Base-by-base conservation (phyloP, 768 basidiomycete species). In the Filobasidium floriforme region DNA sequence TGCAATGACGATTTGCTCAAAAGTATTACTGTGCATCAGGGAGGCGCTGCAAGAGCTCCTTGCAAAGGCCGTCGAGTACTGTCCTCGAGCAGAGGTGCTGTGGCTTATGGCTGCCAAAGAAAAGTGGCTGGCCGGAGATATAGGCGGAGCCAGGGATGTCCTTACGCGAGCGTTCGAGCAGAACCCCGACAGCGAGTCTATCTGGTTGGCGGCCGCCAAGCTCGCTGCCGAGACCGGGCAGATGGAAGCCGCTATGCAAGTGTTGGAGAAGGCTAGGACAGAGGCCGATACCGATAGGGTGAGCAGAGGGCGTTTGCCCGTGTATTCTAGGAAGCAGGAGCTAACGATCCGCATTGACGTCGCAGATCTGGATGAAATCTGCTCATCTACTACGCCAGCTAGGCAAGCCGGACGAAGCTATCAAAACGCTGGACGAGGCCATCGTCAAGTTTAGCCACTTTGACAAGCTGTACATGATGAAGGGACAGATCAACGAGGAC, bases 61-160 rank as follows among this genome's bases (percentile, higher is more conserved):
- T 51, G 82, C 82, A 54, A 85, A 88, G 40, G 92, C 94, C 0
- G 91, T 93, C 28, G 83, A 88, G 63, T 87, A 92, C 74, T 94
- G 92, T 72, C 96, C 94, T 0, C 90, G 92, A 71, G 93, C 92
- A 1, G 94, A 98, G 77, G 89, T 92, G 0, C 81, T 99, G 6
- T 98, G 96, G 96, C 83, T 98, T 40, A 98, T 98, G 92, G 85
- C 88, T 60, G 96, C 94, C 2, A 99, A 99, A 80, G 94, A 98
- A 81, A 90, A 91, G 76, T 99, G 94, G 94, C 75, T 91, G 18
- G 81, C 83, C 12, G 90, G 89, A 7, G 90, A 98, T 73, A 90
- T 98, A 15, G 85, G 87, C 1, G 88, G 87, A n/a, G 91, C 96
- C 1, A 88, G 92, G 41, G 86, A 87, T 70, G 89, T 94, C 15